Percentiles rank a stretch among this genome's conserved stretches.
Evolutionary conservation across 2,329 filamentous ascomycete species (phyloP).

Genomic region (Microdochium nivale): DNA sequence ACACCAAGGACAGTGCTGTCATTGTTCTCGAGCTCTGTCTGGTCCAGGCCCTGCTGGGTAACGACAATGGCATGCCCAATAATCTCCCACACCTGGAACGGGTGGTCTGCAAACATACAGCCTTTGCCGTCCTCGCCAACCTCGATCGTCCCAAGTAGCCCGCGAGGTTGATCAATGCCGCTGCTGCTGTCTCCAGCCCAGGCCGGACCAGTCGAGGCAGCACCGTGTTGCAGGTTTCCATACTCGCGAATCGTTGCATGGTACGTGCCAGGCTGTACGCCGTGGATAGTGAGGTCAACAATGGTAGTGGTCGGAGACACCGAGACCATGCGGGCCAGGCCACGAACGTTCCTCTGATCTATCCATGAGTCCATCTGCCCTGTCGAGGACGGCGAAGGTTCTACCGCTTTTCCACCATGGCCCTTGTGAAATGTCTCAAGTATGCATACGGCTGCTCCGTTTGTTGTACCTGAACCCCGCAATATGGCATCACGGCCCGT

Average conservation of each 20-base stretch:
- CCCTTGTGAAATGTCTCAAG: conserved; percentile 72
- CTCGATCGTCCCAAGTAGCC: conserved; percentile 63
- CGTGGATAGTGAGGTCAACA: conserved; percentile 79
- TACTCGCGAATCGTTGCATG: conserved; percentile 76
- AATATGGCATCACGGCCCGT: conserved; percentile 93
- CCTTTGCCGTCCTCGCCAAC: conserved; percentile 71
- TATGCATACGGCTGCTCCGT: conserved; percentile 94
- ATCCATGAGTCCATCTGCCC: conserved; percentile 13
- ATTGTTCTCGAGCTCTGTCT: conserved; percentile 61
- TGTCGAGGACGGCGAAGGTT: conserved; percentile 9
- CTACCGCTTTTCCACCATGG: conserved; percentile 30
- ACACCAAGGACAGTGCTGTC: conserved; percentile 84
- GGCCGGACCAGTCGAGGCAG: conserved; percentile 71
- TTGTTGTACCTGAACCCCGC: conserved; percentile 75
- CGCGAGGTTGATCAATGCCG: conserved; percentile 25
- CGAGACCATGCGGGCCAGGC: conserved; percentile 89
- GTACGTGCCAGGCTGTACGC: conserved; percentile 74
- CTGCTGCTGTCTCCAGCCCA: conserved; percentile 50
- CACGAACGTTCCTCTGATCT: conserved; percentile 56
- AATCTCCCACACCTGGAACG: conserved; percentile 88
- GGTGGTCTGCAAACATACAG: conserved; percentile 70
- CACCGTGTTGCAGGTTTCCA: conserved; percentile 79
- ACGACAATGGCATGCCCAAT: conserved; percentile 91
- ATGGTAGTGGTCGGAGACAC: conserved; percentile 71
- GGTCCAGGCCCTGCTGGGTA: conserved; percentile 53